Base-by-base conservation (phyloP, 345 rosid genomes). In the Pistacia atlantica region DNA sequence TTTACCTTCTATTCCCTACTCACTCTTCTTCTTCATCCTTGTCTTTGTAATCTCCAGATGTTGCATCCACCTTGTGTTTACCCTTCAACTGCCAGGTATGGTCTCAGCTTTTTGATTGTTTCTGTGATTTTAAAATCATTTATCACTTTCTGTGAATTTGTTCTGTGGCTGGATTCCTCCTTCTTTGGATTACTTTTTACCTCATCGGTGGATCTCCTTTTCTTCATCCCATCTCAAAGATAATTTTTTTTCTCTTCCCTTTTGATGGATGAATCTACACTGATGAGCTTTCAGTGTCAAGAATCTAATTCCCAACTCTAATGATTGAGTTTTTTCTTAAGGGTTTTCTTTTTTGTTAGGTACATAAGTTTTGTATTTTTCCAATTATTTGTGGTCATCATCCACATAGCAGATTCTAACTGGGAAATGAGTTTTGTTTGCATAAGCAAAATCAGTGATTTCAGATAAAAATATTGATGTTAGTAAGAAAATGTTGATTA, bases 61-160 rank as follows among this genome's bases (percentile, higher is more conserved):
- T 82, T 59, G 35, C 76, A 72, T 68, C 85, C 73, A 80, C 83
- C n/a, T 92, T 92, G 97, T 76, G 83, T 70, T 66, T 92, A 73
- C 57, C 90, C 90, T 51, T 74, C 94, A 75, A 88, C 86, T 81
- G 76, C 91, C 75, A 84, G 93, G 97, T 92, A 86, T 78, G 85
- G 64, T 73, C 67, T 45, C 57, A 31, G 12, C 12, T 75, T 38
- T 46, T 65, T 35, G 16, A 45, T 28, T 17, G 25, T 37, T 66
- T 45, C 31, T 45, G 28, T 31, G 31, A 20, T 66, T 66, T 66
- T 38, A 17, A 18, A 8, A 17, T 18, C 13, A 38, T 17, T 65
- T 38, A 63, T 16, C 46, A 3, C 6, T 63, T 25, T 14, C 28
- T 67, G 18, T 56, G 63, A 55, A 70, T 55, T 35, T 49, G 71